Conservation (phyloP, 2,329 filamentous ascomycete genomes). For the Juglanconis juglandina region DNA sequence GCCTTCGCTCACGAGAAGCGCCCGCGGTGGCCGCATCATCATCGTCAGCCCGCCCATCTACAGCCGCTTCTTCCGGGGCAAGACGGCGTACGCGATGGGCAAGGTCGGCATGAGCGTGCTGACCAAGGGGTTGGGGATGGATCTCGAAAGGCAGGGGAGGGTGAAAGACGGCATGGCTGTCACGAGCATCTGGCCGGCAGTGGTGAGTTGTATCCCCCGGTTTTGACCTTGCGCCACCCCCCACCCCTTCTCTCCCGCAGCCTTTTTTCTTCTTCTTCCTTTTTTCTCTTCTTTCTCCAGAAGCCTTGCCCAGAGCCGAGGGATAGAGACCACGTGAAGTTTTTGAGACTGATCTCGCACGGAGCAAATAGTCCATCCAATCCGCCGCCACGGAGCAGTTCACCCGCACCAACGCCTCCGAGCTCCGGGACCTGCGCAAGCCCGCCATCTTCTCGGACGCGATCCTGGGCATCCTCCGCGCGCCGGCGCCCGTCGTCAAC, state of each 20-base stretch:
- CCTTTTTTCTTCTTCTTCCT: not conserved
- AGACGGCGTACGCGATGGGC: constrained; percentile 76
- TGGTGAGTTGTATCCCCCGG: constrained; percentile 43
- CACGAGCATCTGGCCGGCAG: constrained; percentile 78
- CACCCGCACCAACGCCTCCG: constrained; percentile 40
- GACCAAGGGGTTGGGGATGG: constrained; percentile 79
- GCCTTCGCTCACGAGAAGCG: constrained; percentile 57
- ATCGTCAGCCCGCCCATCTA: constrained; percentile 85
- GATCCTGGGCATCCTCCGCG: constrained; percentile 66
- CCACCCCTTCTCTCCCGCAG: too few species aligned
- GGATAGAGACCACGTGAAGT: not conserved
- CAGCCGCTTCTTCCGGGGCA: constrained; percentile 78
- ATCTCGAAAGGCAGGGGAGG: constrained; percentile 65
- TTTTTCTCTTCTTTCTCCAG: not conserved
- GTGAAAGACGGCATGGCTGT: constrained; percentile 48
- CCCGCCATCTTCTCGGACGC: constrained; percentile 77
- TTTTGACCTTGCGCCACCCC: too few species aligned
- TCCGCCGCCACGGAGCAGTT: constrained; percentile 67
- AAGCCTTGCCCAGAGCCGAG: too few species aligned
- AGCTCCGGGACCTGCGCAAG: constrained; percentile 60
- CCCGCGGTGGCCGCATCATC: constrained; percentile 60
- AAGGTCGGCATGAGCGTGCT: constrained; percentile 82
- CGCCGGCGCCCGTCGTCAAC: constrained; percentile 61
- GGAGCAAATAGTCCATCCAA: constrained; percentile 55
- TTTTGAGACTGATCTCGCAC: not conserved